phyloP scores from a whole-genome alignment of 2,329 filamentous ascomycete genomes.

The Drechslerella dactyloides region DNA sequence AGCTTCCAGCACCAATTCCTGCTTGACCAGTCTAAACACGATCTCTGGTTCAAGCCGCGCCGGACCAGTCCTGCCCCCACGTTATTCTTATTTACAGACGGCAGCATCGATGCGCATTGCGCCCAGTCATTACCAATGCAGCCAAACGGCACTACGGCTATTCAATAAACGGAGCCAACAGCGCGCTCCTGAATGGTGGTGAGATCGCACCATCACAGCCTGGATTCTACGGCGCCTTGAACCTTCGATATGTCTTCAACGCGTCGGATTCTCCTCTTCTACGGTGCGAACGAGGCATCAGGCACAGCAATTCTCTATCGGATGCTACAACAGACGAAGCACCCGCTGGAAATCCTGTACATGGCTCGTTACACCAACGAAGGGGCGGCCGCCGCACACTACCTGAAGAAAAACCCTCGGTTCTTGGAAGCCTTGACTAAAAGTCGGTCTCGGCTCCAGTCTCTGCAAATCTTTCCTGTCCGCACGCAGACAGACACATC shows the following conservation, averaged over 20 bases:
- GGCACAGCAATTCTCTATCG: constrained; percentile 33
- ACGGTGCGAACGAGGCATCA: constrained; percentile 28
- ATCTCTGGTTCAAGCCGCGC: too few relatives aligned
- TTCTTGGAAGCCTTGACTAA: constrained; percentile 1
- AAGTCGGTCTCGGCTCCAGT: background rate
- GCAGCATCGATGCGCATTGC: too few relatives aligned
- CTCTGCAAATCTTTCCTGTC: background rate
- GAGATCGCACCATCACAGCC: background rate
- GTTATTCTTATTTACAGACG: too few relatives aligned
- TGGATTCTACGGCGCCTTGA: background rate
- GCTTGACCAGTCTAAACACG: too few relatives aligned
- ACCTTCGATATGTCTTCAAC: background rate
- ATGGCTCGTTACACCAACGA: constrained; percentile 11
- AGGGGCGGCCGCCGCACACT: background rate
- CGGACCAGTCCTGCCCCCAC: too few relatives aligned
- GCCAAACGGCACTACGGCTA: too few relatives aligned
- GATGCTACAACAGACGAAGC: constrained; percentile 22
- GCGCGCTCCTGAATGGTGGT: background rate
- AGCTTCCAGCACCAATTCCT: too few relatives aligned
- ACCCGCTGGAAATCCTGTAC: constrained; percentile 34
- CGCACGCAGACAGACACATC: background rate
- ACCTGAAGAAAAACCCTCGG: background rate
- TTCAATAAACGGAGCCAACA: background rate
- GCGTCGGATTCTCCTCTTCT: constrained; percentile 30
- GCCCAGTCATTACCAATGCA: too few relatives aligned